Evolutionary conservation across 2,329 filamentous ascomycete species (phyloP), one percentile per base, ranked within the genome.

Genomic region (Aotearoamyces nothofagi): DNA sequence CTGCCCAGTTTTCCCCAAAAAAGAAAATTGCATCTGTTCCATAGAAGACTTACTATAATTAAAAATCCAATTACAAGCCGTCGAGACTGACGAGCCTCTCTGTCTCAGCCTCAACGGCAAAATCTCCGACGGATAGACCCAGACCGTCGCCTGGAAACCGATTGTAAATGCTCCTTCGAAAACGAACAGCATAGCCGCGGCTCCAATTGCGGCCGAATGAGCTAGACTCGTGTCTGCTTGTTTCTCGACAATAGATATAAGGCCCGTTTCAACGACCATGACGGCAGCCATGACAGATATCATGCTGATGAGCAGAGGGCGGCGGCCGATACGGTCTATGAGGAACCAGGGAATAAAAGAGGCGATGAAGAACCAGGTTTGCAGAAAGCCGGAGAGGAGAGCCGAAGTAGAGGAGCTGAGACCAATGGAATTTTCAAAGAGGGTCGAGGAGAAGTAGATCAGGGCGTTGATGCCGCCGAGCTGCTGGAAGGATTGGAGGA

Each of bases 251-350:
- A 57, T 51, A 33, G 54, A 57, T 23, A 58, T 53, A 11, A 58
- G 41, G 0, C 42, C 53, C 4, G 54, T 48, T 29, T 56, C 53
- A 0, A 58, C 43, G 3, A 50, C 50, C 55, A 60, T 57, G 8
- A 53, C 53, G 1, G 42, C 45, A 1, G 54, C 50, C 54, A 57
- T 58, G 5, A 57, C 22, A 8, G 43, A 48, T 22, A 58, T 51
- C 26, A 28, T 55, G 37, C 51, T 53, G 9, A 81, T 51, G 70
- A 82, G 79, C 36, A 82, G 62, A 43, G 67, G 66, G 10, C 76
- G 63, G 16, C 77, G 69, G 8, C 73, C 73, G 2, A 73, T 63
- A 2, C 15, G 20, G 47, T 60, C 56, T 26, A 60, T 57, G 3
- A 50, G 36, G 5, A 47, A 44, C 3, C 51, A 29, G 1, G 52